These are phyloP conservation scores for Trichodelitschia bisporula DNA, from an alignment of 495 filamentous ascomycete genomes.

Conservation along the genomic window DNA sequence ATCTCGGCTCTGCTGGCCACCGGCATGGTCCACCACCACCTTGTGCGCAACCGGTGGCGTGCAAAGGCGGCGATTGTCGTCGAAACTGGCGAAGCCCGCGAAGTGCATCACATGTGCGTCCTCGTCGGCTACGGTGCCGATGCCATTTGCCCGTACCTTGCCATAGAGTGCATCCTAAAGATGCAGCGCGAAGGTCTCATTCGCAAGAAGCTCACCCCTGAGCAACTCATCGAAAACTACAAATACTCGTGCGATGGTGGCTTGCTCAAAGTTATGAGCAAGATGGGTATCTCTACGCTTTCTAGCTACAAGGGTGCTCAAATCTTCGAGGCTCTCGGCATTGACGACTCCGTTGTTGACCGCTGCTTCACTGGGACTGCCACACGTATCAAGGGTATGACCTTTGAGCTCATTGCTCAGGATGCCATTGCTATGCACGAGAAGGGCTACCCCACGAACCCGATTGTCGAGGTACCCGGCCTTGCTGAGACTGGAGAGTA, in stretches of 20 bases:
- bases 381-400: constrained; percentile 85
- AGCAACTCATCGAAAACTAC: constrained; percentile 83
- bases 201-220: constrained; percentile 64
- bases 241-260: constrained; percentile 94
- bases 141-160: constrained; percentile 89
- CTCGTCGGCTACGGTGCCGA: constrained; percentile 90
- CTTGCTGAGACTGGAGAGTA: constrained; percentile 93
- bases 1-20: constrained; percentile 79
- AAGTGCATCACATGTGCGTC: constrained; percentile 98
- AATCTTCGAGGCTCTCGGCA: constrained; percentile 96
- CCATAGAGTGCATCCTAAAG: constrained; percentile 96
- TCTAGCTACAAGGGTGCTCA: constrained; percentile 98
- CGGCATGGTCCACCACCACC: constrained; percentile 89
- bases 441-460: constrained; percentile 69
- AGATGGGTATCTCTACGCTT: constrained; percentile 98
- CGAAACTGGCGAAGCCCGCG: constrained; percentile 90
- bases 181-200: constrained; percentile 91
- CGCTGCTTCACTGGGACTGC: constrained; percentile 92
- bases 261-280: constrained; percentile 99
- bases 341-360: constrained; percentile 88
- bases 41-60: constrained; percentile 92
- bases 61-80: constrained; percentile 71
- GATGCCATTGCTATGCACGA: constrained; percentile 96
- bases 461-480: constrained; percentile 56
- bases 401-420: constrained; percentile 85